phyloP scores from a whole-genome alignment of 371 early-diverging fungal species.

The Funneliformis caledonium region DNA sequence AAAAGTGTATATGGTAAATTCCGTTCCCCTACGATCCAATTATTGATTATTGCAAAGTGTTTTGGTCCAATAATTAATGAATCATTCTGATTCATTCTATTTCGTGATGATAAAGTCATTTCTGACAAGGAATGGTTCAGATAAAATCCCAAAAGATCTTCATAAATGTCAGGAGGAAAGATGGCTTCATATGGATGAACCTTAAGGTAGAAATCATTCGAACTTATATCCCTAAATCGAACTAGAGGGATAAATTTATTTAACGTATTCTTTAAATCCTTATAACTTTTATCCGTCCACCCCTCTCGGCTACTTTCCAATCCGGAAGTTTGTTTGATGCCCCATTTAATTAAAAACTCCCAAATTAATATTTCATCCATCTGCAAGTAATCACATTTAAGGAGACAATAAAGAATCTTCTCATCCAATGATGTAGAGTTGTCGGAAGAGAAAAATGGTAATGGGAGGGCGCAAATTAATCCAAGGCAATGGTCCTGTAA shows the following conservation, averaged over 20 bases:
- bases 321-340: neutral
- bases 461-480: slow-evolving; percentile 4
- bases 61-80: slow-evolving; percentile 24
- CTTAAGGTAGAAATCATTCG: slow-evolving; percentile 25
- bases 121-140: neutral
- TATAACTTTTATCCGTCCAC: slow-evolving; percentile 1
- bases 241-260: slow-evolving; percentile 4
- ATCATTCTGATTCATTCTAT: neutral
- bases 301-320: neutral
- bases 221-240: neutral
- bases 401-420: neutral
- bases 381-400: slow-evolving; percentile 21
- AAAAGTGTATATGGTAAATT: neutral
- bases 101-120: neutral
- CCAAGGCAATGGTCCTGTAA: slow-evolving; percentile 22
- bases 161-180: slow-evolving; percentile 10
- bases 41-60: neutral
- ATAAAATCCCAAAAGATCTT: neutral
- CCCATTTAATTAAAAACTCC: slow-evolving; percentile 36
- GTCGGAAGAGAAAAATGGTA: slow-evolving; percentile 8
- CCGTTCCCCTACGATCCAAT: neutral
- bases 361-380: slow-evolving; percentile 19
- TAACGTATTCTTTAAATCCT: neutral
- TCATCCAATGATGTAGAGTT: neutral
- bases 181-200: slow-evolving; percentile 19